Evolutionary conservation across 805 yeast genomes (phyloP).

Genomic region (Diddensiella caesifluorescens): DNA sequence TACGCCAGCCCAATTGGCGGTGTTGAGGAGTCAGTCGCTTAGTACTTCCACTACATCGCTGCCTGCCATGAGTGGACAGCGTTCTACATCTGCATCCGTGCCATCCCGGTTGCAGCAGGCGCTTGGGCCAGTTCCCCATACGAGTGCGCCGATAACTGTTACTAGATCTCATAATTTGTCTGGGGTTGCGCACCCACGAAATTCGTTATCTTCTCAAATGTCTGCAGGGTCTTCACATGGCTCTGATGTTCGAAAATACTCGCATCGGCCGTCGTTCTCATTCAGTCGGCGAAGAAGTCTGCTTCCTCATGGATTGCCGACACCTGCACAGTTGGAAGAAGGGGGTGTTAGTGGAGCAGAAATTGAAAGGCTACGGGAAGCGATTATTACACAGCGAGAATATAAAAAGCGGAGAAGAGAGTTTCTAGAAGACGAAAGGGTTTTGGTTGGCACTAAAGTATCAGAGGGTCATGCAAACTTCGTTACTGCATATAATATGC

Average conservation of each 20-base stretch:
- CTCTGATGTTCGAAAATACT: neutral
- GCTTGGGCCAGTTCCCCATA: too few relatives aligned
- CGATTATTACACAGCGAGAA: slow-evolving; percentile 30
- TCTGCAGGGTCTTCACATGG: slow-evolving; percentile 6
- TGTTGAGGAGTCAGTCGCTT: neutral
- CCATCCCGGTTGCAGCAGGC: slow-evolving; percentile 1
- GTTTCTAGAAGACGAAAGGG: slow-evolving; percentile 38
- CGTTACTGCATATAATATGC: slow-evolving; percentile 93
- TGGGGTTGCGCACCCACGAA: neutral
- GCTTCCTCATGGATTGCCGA: neutral
- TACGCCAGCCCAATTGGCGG: neutral
- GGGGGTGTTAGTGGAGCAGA: slow-evolving; percentile 16
- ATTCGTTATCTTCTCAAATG: slow-evolving; percentile 6
- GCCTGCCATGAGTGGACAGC: neutral
- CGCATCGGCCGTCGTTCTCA: slow-evolving; percentile 13
- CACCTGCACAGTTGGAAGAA: slow-evolving; percentile 2
- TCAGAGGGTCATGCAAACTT: slow-evolving; percentile 92
- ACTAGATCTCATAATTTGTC: neutral
- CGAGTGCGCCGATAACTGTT: too few relatives aligned
- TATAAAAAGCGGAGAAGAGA: slow-evolving; percentile 26
- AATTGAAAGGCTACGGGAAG: slow-evolving; percentile 27
- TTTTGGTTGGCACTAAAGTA: slow-evolving; percentile 72
- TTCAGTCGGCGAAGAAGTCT: slow-evolving; percentile 6
- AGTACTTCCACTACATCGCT: neutral
- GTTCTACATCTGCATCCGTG: neutral